Base-by-base conservation (phyloP, 2,329 filamentous ascomycete species). In the Neopestalotiopsis rosae region DNA sequence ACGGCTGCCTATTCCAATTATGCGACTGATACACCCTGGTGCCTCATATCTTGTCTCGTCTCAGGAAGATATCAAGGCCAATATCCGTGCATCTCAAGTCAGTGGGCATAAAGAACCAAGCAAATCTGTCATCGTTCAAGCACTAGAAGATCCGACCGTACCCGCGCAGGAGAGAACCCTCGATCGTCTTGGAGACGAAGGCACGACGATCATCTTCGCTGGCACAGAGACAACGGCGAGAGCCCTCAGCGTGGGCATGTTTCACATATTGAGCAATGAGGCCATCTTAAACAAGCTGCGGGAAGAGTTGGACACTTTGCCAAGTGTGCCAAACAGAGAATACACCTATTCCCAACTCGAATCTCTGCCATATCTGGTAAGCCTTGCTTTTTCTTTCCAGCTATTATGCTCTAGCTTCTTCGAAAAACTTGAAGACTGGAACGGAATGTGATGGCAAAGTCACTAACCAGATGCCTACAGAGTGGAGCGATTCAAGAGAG, bases 221-320 rank as follows among this genome's bases (percentile, higher is more conserved):
- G 64, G 64, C 64, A 66, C 64, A 4, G 64, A 66, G 38, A 66
- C 64, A 1, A 57, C 64, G 24, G 24, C 64, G 42, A 28, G 49
- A 17, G 38, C 42, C 42, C 49, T 66, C 10, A 57, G 20, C 1
- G 24, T 57, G 2, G 30, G 30, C 28, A 57, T 58, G 49, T 66
- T 3, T 45, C 32, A 66, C 45, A 28, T 66, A n/a, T 38, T 66
- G n/a, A 24, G 32, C 24, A 66, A 66, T 28, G 1, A 52, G 9
- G 13, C 40, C 20, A 45, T 65, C 20, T 45, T 65, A 7, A 24
- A 65, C 20, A 65, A 65, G 30, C 34, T 65, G 2, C 62, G 62
- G 6, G 62, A 42, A 2, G 62, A 65, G 62, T 45, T 65, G 34
- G n/a, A 28, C 20, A 24, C 32, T 5, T 20, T 62, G 28, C 28